phyloP scores from a whole-genome alignment of 73 alveolate genomes.

The Blepharisma japonicum region DNA sequence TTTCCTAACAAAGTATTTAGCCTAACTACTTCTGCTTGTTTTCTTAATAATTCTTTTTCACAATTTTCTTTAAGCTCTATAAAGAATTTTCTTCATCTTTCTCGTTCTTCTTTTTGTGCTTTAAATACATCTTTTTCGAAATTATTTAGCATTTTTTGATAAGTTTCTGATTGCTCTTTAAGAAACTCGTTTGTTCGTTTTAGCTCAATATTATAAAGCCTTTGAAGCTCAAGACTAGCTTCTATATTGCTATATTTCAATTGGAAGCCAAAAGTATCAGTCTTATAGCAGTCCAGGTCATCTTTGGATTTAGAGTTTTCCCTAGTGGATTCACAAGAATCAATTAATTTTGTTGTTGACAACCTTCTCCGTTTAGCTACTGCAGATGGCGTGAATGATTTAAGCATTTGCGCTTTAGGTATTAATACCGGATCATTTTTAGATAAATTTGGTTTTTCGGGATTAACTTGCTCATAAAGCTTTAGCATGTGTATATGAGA shows the following conservation, averaged over 20 bases:
- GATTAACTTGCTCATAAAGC: too few relatives aligned
- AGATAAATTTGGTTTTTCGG: too few relatives aligned
- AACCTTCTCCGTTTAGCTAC: too few relatives aligned
- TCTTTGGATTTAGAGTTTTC: too few relatives aligned
- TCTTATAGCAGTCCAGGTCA: too few relatives aligned
- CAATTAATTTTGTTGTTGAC: too few relatives aligned
- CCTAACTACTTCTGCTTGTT: conserved; percentile 9
- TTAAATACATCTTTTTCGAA: background rate
- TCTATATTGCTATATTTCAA: background rate
- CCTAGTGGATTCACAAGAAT: too few relatives aligned
- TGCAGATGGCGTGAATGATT: too few relatives aligned
- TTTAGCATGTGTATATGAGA: background rate
- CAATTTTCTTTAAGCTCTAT: background rate
- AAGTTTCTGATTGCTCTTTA: conserved; percentile 10
- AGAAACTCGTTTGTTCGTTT: background rate
- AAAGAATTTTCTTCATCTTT: background rate
- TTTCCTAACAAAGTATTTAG: background rate
- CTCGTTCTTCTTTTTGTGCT: background rate
- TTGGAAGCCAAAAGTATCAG: too few relatives aligned
- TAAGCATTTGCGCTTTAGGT: too few relatives aligned
- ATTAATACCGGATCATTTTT: too few relatives aligned
- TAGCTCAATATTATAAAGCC: background rate
- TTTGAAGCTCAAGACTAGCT: conserved; percentile 17
- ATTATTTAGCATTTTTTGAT: background rate
- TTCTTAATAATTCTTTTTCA: conserved; percentile 14